Evolutionary conservation across 2,329 filamentous ascomycete genomes (phyloP), one percentile per base, ranked within the genome.

Genomic region (Penicillium sp.): DNA sequence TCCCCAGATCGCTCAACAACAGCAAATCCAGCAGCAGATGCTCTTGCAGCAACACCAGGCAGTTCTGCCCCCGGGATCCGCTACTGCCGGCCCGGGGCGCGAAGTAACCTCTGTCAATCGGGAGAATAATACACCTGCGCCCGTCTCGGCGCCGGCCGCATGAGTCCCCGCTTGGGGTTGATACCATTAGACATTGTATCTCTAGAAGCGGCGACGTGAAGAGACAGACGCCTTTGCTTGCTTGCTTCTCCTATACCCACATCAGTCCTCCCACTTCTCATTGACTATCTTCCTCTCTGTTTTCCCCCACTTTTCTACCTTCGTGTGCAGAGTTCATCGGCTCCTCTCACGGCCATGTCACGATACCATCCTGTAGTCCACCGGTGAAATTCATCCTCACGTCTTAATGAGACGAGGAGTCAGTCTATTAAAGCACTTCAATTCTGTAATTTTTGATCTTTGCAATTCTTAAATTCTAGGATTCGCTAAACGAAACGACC

Each of bases 1-100:
- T 7, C 75, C 76, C 14, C 73, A 76, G 57, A 73, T 78, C 55
- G 75, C 74, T 28, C 72, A 74, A 53, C 78, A 79, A 59, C 76
- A 79, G 60, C 71, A 72, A 62, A 74, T 77, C 55, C 76, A 78
- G 57, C 72, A 77, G 55, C 74, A 77, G 66, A 73, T 74, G 49
- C 65, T 76, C 25, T 69, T 71, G 14, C 68, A 74, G 59, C 70
- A 74, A 61, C 69, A 75, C 46, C 74, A 75, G 57, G 72, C 75
- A 58, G 72, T 71, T 53, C 69, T 77, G 26, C 73, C 73, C 16
- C 75, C 75, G 2, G 75, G 75, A 43, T 75, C 76, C 30, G 74
- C 71, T 28, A 75, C 73, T 6, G 69, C 72, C 22, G 74, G 73
- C 1, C 73, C 73, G 30, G 70, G 73, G 33, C 71, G 74, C 22